A percentile compares a stretch with the other conserved stretches of the same genome.
phyloP scores from a whole-genome alignment of 2,329 filamentous ascomycete genomes.

The Didymella glomerata region DNA sequence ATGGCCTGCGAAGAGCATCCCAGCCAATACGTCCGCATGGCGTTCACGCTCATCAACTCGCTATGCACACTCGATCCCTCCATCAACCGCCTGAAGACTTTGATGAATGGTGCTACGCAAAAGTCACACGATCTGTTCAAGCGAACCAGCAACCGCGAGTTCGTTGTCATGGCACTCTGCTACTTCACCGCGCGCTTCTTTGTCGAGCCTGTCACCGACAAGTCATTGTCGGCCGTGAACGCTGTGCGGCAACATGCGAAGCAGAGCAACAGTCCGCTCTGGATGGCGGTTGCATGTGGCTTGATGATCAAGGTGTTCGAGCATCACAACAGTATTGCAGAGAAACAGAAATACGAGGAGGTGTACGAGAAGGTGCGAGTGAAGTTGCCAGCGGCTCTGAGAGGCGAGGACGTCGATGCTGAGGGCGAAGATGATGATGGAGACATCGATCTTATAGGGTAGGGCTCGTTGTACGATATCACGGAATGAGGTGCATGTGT shows the following conservation, averaged over 20 bases:
- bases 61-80: constrained; percentile 67
- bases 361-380: constrained; percentile 35
- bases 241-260: constrained; percentile 43
- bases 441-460: constrained; percentile 10
- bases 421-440: constrained; percentile 35
- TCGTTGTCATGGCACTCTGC: constrained; percentile 82
- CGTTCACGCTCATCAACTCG: constrained; percentile 78
- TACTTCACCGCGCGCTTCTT: constrained; percentile 88
- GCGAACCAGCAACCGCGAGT: constrained; percentile 75
- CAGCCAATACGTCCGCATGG: constrained; percentile 78
- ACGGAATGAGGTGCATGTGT: constrained; percentile 7
- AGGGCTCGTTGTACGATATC: neutral
- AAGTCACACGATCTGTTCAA: constrained; percentile 74
- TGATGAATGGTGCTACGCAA: constrained; percentile 65
- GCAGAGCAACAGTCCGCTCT: constrained; percentile 32
- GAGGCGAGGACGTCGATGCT: constrained; percentile 31
- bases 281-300: constrained; percentile 46
- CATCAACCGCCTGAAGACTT: constrained; percentile 79
- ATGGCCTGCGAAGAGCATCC: constrained; percentile 73
- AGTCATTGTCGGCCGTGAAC: constrained; percentile 59
- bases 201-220: constrained; percentile 75
- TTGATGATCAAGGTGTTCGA: constrained; percentile 43
- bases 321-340: constrained; percentile 37
- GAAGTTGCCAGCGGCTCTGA: constrained; percentile 37
- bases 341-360: constrained; percentile 33